Conservation (phyloP, 306 rosid species). For the Oxytropis ochrocephala region DNA sequence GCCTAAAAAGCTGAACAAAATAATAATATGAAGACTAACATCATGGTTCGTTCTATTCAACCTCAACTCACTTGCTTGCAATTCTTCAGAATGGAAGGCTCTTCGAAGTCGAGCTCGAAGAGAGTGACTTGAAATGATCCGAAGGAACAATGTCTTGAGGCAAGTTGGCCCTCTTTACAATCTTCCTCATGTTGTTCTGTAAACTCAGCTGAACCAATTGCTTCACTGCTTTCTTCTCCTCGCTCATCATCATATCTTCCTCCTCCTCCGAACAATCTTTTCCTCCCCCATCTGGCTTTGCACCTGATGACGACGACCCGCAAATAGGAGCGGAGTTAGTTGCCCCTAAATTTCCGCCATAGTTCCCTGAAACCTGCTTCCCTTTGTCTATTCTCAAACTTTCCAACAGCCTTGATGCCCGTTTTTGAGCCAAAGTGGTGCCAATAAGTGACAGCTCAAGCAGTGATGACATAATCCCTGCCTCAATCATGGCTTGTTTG, state of each 20-base stretch:
- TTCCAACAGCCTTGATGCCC: slow-evolving; percentile 88
- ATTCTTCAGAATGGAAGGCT: slow-evolving; percentile 78
- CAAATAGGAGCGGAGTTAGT: slow-evolving; percentile 76
- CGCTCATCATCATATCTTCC: slow-evolving; percentile 79
- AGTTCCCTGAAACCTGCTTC: slow-evolving; percentile 56
- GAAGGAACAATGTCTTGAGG: slow-evolving; percentile 87
- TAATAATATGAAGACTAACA: slow-evolving; percentile 43
- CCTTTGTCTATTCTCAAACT: slow-evolving; percentile 78
- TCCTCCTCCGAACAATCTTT: slow-evolving; percentile 42
- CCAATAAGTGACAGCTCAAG: slow-evolving; percentile 90
- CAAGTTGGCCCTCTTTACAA: slow-evolving; percentile 86
- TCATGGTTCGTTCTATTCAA: slow-evolving; percentile 26
- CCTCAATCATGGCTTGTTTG: slow-evolving; percentile 89
- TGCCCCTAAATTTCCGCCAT: slow-evolving; percentile 42
- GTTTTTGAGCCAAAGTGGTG: slow-evolving; percentile 84
- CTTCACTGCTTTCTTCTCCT: slow-evolving; percentile 91
- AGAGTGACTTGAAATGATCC: slow-evolving; percentile 80
- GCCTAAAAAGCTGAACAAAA: slow-evolving; percentile 22
- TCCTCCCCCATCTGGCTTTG: slow-evolving; percentile 37
- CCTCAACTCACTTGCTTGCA: slow-evolving; percentile 24
- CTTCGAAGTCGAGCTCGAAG: slow-evolving; percentile 82
- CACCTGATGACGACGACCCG: slow-evolving; percentile 55
- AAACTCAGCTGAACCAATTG: slow-evolving; percentile 84
- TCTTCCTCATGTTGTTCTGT: slow-evolving; percentile 90
- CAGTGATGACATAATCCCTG: slow-evolving; percentile 69